Evolutionary conservation across 768 basidiomycete species (phyloP), one percentile per base, ranked within the genome.

Genomic region (Hygrocybe coccinea): DNA sequence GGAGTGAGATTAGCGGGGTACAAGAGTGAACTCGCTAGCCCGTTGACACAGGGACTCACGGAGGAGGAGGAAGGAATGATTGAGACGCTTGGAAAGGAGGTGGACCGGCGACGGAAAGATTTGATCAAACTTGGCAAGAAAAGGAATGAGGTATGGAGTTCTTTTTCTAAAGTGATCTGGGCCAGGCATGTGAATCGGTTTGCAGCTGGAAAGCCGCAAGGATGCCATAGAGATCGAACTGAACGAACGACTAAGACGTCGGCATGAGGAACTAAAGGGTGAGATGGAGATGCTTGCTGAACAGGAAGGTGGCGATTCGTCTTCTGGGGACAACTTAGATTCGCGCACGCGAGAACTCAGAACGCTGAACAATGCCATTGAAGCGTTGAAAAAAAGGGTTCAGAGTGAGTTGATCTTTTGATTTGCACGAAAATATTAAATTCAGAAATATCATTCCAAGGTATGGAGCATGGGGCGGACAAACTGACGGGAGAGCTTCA

Each of bases 191-290:
- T n/a, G 37, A 24, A 24, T 9, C 15, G 22, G 47, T 39, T 46
- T 35, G 21, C 61, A 91, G 87, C 70, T 92, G 59, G 85, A 89
- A 38, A 80, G 83, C 11, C 78, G 77, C 59, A 93, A 91, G 72
- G 90, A 87, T 64, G 71, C 86, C 3, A 71, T 97, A 25, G 93
- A 97, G 66, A 95, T 97, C 52, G 95, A 98, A 68, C 77, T 98
- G 46, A 91, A 89, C 59, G 97, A 99, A 68, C 86, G 86, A 61
- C 77, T 98, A 12, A 79, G 85, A 19, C 82, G 95, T 7, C 80
- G 87, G 22, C 79, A 84, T 43, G 87, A 91, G 49, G 95, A 95
- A 60, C 65, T 98, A 7, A 81, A 83, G 49, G 69, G 72, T 34
- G 88, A 88, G 67, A 71, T 97, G 10, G 94, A 97, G 59, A 72